These are phyloP conservation scores for Yamadazyma aaseri DNA, from an alignment of 1,139 yeast species.

Conservation along the genomic window DNA sequence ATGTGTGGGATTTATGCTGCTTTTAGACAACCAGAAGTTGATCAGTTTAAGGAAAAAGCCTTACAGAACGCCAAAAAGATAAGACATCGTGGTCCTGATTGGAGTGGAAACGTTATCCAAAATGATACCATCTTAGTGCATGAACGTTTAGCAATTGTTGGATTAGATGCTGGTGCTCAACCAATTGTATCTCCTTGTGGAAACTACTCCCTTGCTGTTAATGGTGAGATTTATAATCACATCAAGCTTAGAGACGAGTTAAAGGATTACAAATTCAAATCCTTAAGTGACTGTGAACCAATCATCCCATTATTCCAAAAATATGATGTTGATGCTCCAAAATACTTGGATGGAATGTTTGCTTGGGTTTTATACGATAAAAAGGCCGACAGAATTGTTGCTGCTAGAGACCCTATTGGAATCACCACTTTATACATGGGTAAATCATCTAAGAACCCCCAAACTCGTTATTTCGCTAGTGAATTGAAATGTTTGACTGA, in stretches of 20 bases:
- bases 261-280: constrained; percentile 71
- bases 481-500: constrained; percentile 92
- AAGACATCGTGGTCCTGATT: constrained; percentile 99
- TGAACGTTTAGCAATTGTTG: constrained; percentile 95
- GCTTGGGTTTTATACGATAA: constrained; percentile 92
- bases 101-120: constrained; percentile 86
- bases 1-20: constrained; percentile 99
- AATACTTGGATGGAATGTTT: constrained; percentile 94
- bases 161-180: constrained; percentile 96
- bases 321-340: constrained; percentile 88
- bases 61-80: constrained; percentile 86
- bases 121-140: constrained; percentile 83
- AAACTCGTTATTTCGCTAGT: constrained; percentile 84
- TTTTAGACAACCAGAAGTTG: constrained; percentile 75
- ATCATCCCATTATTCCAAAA: constrained; percentile 89
- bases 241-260: constrained; percentile 79
- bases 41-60: constrained; percentile 81
- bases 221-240: constrained; percentile 98
- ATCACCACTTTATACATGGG: constrained; percentile 97
- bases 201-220: constrained; percentile 74
- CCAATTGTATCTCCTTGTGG: constrained; percentile 86
- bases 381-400: constrained; percentile 79
- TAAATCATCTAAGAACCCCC: constrained; percentile 64
- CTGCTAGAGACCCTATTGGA: constrained; percentile 98
- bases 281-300: constrained; percentile 95